Evolutionary conservation across 805 yeast species (phyloP), one percentile per base, ranked within the genome.

Genomic region (Starmerella riodocensis): DNA sequence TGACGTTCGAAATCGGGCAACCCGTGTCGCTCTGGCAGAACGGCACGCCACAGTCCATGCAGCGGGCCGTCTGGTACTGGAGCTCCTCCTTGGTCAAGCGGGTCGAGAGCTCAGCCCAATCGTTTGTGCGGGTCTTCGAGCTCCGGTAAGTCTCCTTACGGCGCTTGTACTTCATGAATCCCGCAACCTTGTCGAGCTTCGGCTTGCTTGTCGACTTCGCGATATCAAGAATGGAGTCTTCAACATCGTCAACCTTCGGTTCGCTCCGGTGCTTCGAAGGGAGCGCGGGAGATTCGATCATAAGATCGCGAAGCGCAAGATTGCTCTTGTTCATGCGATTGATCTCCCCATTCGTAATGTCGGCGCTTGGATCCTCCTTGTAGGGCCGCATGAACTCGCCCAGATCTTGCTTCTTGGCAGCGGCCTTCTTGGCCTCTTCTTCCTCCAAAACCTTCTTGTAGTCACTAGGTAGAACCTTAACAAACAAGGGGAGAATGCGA

Each of bases 1-100:
- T 88, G 53, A 88, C 77, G 64, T 88, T 88, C 39, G 96, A 85
- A 50, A 88, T 80, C 39, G 98, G 98, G 67, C 98, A 88, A 44
- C 98, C 98, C 32, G 94, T 81, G 61, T 88, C 97, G 34, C 94
- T 79, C 56, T 88, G 93, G 70, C 98, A 88, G 74, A 88, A 88
- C 43, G 98, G 98, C 53, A 91, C 93, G 69, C 98, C 98, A 70
- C 98, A 88, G 64, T 88, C 97, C 94, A 91, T 88, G 71, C 98
- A 88, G 63, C 98, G 76, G 13, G 97, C 95, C 42, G 97, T 82
- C 67, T 88, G 96, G 59, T 71, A 73, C 59, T 76, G 73, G 55
- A 88, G 77, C 51, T 91, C 97, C 37, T 80, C 85, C 62, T 82
- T 80, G 41, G 84, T 67, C 52, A 88, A 68, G 40, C 94, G 74